These are phyloP conservation scores for Guyanaporus albipodus DNA, from an alignment of 768 basidiomycete species.

Conservation along the genomic window DNA sequence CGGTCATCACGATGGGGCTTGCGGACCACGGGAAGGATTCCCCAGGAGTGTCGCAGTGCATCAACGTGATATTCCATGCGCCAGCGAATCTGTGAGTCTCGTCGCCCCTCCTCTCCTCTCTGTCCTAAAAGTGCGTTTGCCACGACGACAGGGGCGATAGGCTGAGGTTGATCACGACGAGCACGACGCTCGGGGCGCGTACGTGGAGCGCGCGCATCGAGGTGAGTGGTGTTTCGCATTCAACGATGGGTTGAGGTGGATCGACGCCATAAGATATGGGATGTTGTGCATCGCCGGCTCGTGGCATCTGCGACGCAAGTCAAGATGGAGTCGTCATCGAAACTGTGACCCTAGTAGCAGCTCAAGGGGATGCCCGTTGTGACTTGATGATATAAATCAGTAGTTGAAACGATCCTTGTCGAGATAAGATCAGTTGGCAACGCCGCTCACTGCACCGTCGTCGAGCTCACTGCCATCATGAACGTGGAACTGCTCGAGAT, in stretches of 20 bases:
- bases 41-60: conserved; percentile 41
- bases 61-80: conserved; percentile 45
- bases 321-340: conserved; percentile 32
- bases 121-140: not conserved
- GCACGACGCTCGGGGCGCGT: conserved; percentile 29
- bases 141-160: conserved; percentile 38
- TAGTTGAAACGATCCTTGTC: too few species aligned
- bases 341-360: conserved; percentile 6
- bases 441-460: too few species aligned
- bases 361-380: too few species aligned
- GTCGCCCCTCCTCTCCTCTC: not conserved
- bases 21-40: conserved; percentile 28
- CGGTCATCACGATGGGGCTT: conserved; percentile 35
- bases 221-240: too few species aligned
- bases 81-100: conserved; percentile 38
- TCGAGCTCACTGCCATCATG: too few species aligned
- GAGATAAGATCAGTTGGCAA: too few species aligned
- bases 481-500: conserved; percentile 42
- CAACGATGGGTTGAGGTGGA: not conserved
- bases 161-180: conserved; percentile 41
- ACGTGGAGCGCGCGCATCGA: conserved; percentile 37
- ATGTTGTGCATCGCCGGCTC: conserved; percentile 34
- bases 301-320: conserved; percentile 43
- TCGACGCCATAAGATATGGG: too few species aligned
- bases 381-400: too few species aligned